Evolutionary conservation across 139 green algal species (phyloP).

Genomic region (Chlorella vulgaris): DNA sequence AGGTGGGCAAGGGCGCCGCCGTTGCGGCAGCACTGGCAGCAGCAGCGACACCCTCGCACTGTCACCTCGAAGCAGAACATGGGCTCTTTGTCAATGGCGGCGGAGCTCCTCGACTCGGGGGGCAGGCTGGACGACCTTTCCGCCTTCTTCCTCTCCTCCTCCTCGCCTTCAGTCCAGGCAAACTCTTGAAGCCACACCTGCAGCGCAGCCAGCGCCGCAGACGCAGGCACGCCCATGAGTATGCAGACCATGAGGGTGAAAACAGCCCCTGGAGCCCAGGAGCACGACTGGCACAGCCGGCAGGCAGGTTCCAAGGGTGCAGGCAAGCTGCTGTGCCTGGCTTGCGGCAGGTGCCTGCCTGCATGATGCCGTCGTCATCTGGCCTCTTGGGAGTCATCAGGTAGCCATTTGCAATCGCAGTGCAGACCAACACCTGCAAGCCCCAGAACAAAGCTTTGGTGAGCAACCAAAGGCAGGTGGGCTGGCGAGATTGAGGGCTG

Average conservation of each 20-base stretch:
- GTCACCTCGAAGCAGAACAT: conserved; percentile 42
- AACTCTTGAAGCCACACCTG: conserved; percentile 44
- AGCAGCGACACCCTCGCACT: too few relatives aligned
- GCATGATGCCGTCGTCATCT: conserved; percentile 1
- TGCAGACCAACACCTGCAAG: neutral
- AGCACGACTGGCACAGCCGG: too few relatives aligned
- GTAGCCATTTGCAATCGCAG: neutral
- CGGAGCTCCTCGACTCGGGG: neutral
- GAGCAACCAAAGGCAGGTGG: too few relatives aligned
- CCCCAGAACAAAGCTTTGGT: too few relatives aligned
- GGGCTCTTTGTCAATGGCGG: neutral
- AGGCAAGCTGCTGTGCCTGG: neutral
- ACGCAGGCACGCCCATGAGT: too few relatives aligned
- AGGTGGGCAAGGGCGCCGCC: too few relatives aligned
- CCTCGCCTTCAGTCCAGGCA: conserved; percentile 53
- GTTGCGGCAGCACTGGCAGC: too few relatives aligned
- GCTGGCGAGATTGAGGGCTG: too few relatives aligned
- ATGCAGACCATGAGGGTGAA: too few relatives aligned
- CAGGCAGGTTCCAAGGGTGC: too few relatives aligned
- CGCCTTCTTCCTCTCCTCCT: conserved; percentile 4
- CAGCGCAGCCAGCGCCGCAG: neutral
- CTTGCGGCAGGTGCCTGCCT: neutral
- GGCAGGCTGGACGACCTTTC: conserved; percentile 35
- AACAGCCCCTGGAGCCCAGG: too few relatives aligned
- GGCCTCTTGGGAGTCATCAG: conserved; percentile 30